Percentiles rank a stretch among this genome's conserved stretches.
Conservation (phyloP, 176 grass and related monocot species). For the Aegilops longissima region DNA sequence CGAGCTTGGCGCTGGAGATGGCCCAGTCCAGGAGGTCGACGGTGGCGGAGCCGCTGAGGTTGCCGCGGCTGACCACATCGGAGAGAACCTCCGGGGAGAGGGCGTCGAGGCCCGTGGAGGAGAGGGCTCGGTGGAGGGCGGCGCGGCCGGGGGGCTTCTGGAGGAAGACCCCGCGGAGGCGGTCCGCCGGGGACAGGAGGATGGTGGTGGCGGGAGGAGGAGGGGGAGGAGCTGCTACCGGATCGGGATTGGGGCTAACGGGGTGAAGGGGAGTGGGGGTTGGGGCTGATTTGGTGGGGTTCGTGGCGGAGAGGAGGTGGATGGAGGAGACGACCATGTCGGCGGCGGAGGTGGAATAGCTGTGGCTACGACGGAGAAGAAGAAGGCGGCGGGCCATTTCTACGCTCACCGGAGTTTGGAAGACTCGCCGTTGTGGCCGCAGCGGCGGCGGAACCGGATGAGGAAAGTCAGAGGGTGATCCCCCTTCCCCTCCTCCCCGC, state of each 20-base stretch:
- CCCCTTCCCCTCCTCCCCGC: too few species aligned
- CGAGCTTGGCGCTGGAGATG: slow-evolving; percentile 35
- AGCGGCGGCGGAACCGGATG: too few species aligned
- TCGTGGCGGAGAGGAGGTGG: slow-evolving; percentile 41
- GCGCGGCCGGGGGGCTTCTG: slow-evolving; percentile 51
- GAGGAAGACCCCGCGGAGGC: slow-evolving; percentile 83
- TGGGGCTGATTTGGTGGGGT: neutral
- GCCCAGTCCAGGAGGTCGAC: slow-evolving; percentile 74
- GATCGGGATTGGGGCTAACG: neutral
- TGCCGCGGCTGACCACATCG: slow-evolving; percentile 49
- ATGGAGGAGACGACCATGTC: slow-evolving; percentile 64
- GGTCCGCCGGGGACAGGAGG: slow-evolving; percentile 55
- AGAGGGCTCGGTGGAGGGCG: slow-evolving; percentile 55
- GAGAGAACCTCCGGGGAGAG: slow-evolving; percentile 59
- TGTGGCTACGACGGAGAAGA: neutral
- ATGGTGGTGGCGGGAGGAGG: neutral
- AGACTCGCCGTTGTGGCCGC: too few species aligned
- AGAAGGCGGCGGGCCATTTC: slow-evolving; percentile 3
- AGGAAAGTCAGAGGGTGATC: too few species aligned
- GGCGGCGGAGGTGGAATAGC: slow-evolving; percentile 34
- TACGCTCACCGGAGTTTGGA: neutral
- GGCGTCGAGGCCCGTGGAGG: slow-evolving; percentile 33
- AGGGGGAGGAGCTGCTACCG: neutral
- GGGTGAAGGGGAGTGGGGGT: neutral
- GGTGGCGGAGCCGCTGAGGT: slow-evolving; percentile 45